Conservation (phyloP, 352 stramenopile genomes). For the Globisporangium lucens region DNA sequence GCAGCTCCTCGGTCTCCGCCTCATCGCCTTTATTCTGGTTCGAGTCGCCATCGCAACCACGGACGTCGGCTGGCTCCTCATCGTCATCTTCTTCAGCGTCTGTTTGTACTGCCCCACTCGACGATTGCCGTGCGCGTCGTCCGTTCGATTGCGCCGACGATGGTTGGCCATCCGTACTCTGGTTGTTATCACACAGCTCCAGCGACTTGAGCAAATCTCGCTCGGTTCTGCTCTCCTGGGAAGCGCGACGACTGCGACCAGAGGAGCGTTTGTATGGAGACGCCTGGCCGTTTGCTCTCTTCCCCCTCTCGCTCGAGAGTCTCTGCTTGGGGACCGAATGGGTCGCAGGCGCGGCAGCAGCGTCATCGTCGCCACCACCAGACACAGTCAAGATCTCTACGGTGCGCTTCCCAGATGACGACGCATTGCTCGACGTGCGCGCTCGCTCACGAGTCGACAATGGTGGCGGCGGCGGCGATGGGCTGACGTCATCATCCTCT, state of each 20-base stretch:
- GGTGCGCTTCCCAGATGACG: not conserved
- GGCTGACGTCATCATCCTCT: slow-evolving; percentile 5
- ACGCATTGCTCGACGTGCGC: slow-evolving; percentile 7
- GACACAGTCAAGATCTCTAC: slow-evolving; percentile 11
- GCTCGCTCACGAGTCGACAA: slow-evolving; percentile 4
- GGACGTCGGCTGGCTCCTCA: slow-evolving; percentile 17
- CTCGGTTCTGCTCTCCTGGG: slow-evolving; percentile 12
- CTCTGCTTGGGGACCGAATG: slow-evolving; percentile 22
- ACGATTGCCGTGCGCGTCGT: not conserved
- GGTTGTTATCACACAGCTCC: slow-evolving; percentile 17
- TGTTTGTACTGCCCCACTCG: not conserved
- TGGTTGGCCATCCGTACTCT: slow-evolving; percentile 14
- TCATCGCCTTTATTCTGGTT: slow-evolving; percentile 67
- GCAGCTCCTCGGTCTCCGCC: slow-evolving; percentile 50
- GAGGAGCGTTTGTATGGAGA: slow-evolving; percentile 10
- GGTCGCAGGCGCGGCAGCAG: not conserved
- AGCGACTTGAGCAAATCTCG: slow-evolving; percentile 4
- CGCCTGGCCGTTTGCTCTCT: not conserved
- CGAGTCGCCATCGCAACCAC: slow-evolving; percentile 28
- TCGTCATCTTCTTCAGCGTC: slow-evolving; percentile 8
- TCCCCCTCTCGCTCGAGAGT: slow-evolving; percentile 9
- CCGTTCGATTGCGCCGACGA: not conserved
- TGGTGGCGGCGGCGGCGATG: no score
- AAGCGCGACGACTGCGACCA: slow-evolving; percentile 15
- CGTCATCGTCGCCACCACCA: not conserved